A percentile compares a stretch with the other conserved stretches of the same genome.
Conservation (phyloP, 306 rosid genomes). For the Echinosophora koreensis region DNA sequence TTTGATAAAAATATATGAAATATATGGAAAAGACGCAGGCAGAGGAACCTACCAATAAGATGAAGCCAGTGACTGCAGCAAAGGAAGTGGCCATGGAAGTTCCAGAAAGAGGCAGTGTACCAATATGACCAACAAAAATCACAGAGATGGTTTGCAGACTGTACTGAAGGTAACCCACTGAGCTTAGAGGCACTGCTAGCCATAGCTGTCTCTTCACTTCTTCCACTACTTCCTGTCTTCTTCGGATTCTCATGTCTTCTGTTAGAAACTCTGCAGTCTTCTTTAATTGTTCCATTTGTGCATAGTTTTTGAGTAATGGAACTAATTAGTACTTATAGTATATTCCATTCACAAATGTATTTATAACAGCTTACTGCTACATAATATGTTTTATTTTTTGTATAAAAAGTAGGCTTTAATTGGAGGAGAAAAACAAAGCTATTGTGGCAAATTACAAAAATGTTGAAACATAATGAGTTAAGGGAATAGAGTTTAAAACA, state of each 20-base stretch:
- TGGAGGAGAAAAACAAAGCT: too few relatives aligned
- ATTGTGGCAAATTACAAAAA: too few relatives aligned
- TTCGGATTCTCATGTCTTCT: slow-evolving; percentile 6
- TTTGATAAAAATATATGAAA: too few relatives aligned
- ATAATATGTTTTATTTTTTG: too few relatives aligned
- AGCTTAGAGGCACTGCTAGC: slow-evolving; percentile 46
- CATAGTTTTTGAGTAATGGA: not conserved
- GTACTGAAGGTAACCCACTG: slow-evolving; percentile 42
- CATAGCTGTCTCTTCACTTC: slow-evolving; percentile 46
- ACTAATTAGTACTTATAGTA: too few relatives aligned
- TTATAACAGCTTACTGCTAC: too few relatives aligned
- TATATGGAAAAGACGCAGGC: too few relatives aligned
- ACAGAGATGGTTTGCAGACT: slow-evolving; percentile 47
- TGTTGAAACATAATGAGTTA: too few relatives aligned
- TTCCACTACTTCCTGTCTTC: slow-evolving; percentile 21
- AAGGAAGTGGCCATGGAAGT: slow-evolving; percentile 56
- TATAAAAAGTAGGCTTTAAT: too few relatives aligned
- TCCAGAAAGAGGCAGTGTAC: slow-evolving; percentile 46
- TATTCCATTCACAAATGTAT: not conserved
- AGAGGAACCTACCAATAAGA: slow-evolving; percentile 40
- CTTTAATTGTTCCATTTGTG: not conserved
- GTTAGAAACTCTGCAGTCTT: not conserved
- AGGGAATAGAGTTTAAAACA: too few relatives aligned
- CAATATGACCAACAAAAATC: slow-evolving; percentile 46
- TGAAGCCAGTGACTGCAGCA: slow-evolving; percentile 49